Percentiles rank a stretch among this genome's conserved stretches.
phyloP scores from a whole-genome alignment of 495 filamentous ascomycete species.

The Cercophora samala region DNA sequence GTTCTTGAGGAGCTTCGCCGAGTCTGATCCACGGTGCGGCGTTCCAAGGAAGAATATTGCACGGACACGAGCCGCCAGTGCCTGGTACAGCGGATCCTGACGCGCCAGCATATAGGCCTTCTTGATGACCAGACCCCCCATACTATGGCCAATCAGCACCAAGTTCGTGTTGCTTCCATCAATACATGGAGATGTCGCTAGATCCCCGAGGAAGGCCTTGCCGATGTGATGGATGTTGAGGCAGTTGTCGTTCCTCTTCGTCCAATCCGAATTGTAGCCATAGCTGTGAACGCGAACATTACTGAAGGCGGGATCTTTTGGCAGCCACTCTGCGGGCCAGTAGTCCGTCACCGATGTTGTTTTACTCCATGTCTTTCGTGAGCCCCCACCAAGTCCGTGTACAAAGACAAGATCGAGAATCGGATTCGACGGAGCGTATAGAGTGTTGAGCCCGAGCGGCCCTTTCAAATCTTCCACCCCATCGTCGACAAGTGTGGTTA shows the following conservation, averaged over 20 bases:
- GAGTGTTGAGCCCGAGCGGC: conserved; percentile 17
- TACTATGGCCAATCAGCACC: conserved; percentile 22
- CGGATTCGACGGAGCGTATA: conserved; percentile 25
- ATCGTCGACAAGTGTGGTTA: too few species aligned
- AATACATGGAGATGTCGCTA: conserved; percentile 16
- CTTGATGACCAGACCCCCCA: conserved; percentile 35
- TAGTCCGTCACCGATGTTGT: conserved; percentile 18
- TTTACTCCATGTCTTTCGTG: conserved; percentile 28
- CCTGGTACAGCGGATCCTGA: conserved; percentile 21
- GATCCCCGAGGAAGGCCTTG: conserved; percentile 24
- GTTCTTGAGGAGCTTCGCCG: not conserved
- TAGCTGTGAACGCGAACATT: conserved; percentile 32
- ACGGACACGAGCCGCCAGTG: conserved; percentile 26
- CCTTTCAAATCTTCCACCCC: conserved; percentile 3
- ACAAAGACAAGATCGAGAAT: conserved; percentile 30
- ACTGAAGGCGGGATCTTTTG: conserved; percentile 25
- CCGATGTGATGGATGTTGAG: conserved; percentile 32
- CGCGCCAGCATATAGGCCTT: conserved; percentile 31
- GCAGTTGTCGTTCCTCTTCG: conserved; percentile 13
- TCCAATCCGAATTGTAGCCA: conserved; percentile 34
- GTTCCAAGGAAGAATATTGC: conserved; percentile 32
- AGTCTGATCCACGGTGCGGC: conserved; percentile 30
- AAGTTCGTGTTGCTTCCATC: too few species aligned
- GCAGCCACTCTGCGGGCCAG: conserved; percentile 38
- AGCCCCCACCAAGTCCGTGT: conserved; percentile 33